These are phyloP conservation scores for Melampsora larici-populina DNA, from an alignment of 1,284 basidiomycete genomes.

Conservation along the genomic window DNA sequence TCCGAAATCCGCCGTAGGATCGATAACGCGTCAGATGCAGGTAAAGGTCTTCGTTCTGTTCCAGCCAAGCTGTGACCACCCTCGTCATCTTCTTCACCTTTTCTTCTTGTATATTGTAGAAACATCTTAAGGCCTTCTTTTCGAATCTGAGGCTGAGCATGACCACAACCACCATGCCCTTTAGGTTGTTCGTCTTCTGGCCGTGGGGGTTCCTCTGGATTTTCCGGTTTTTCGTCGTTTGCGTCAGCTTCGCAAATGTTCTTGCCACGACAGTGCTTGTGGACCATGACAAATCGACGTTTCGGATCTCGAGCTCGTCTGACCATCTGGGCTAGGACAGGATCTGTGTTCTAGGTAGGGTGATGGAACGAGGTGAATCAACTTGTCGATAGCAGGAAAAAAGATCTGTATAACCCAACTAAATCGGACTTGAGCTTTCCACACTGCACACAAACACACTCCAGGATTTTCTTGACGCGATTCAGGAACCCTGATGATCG, in stretches of 20 bases:
- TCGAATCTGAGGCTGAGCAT: constrained; percentile 80
- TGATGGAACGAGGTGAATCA: constrained; percentile 55
- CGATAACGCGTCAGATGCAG: constrained; percentile 81
- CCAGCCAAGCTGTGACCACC: constrained; percentile 58
- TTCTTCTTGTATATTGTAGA: constrained; percentile 88
- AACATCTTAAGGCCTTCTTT: constrained; percentile 96
- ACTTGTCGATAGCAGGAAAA: constrained; percentile 42
- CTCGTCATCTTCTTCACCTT: constrained; percentile 77
- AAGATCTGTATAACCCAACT: constrained; percentile 64
- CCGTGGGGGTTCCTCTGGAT: constrained; percentile 72
- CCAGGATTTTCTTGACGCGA: constrained; percentile 99
- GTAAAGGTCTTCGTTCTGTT: constrained; percentile 83
- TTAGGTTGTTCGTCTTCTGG: constrained; percentile 63
- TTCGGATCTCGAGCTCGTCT: constrained; percentile 81
- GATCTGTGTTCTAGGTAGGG: constrained; percentile 67
- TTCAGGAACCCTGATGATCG: constrained; percentile 76
- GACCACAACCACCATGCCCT: constrained; percentile 94
- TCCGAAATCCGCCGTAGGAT: constrained; percentile 90
- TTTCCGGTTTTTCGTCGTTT: constrained; percentile 58
- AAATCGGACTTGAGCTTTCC: constrained; percentile 94
- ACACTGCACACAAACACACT: constrained; percentile 97
- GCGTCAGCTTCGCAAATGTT: constrained; percentile 75
- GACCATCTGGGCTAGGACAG: constrained; percentile 75
- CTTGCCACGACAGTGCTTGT: constrained; percentile 79
- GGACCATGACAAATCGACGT: constrained; percentile 78